These are phyloP conservation scores for Chaetomium olivaceum DNA, from an alignment of 2,329 filamentous ascomycete species.

Conservation along the genomic window DNA sequence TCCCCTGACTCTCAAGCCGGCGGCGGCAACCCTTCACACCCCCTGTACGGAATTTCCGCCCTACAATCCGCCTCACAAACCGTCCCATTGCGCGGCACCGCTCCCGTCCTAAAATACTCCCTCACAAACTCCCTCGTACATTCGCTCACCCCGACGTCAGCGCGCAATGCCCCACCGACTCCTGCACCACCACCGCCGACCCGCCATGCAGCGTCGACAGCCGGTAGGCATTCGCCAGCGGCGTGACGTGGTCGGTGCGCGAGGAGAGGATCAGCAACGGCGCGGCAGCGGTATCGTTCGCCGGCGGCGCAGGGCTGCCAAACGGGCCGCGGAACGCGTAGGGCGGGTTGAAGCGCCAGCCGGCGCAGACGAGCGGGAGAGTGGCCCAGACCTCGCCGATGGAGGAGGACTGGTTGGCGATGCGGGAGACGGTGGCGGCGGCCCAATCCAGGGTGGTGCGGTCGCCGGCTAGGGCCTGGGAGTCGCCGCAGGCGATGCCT, in stretches of 20 bases:
- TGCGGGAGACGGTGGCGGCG: not conserved
- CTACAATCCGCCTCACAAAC: constrained; percentile 19
- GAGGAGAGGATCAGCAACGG: constrained; percentile 25
- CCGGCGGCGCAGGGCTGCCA: constrained; percentile 9
- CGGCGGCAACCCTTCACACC: not conserved
- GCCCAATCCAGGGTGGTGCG: constrained; percentile 16
- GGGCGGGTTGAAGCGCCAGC: constrained; percentile 15
- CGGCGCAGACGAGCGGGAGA: constrained; percentile 14
- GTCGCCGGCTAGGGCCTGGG: constrained; percentile 7
- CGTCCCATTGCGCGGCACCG: constrained; percentile 18
- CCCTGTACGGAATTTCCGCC: constrained; percentile 1
- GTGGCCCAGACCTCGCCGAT: constrained; percentile 20
- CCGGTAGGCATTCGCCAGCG: constrained; percentile 22
- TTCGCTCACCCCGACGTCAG: constrained; percentile 9
- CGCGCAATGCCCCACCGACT: constrained; percentile 16
- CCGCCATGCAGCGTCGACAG: constrained; percentile 13
- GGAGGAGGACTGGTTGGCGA: constrained; percentile 16
- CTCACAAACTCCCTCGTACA: constrained; percentile 15
- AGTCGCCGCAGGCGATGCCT: constrained; percentile 24
- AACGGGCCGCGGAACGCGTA: constrained; percentile 20
- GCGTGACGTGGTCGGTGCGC: constrained; percentile 20
- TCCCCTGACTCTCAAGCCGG: not conserved
- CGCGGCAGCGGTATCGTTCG: not conserved
- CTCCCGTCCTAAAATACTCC: constrained; percentile 20
- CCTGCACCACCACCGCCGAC: constrained; percentile 21